Conservation (phyloP, 768 basidiomycete species). For the Pulveroboletus sp. region DNA sequence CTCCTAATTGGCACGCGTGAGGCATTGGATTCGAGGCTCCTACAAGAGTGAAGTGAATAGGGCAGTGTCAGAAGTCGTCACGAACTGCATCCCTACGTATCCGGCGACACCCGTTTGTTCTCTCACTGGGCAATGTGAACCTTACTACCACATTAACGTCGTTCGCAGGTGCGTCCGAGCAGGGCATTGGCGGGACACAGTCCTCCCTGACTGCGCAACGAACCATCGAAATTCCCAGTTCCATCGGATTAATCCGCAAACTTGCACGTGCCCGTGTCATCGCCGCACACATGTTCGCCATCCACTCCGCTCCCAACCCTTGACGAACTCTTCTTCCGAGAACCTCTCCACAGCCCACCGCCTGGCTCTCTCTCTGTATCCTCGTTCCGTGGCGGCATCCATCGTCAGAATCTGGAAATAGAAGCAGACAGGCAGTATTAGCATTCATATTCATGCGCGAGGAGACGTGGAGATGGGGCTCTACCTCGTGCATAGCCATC, state of each 20-base stretch:
- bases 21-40: too few relatives aligned
- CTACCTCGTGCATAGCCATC: slow-evolving; percentile 53
- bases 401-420: slow-evolving; percentile 42
- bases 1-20: too few relatives aligned
- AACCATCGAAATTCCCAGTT: not conserved
- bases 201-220: not conserved
- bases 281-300: slow-evolving; percentile 40
- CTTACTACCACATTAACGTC: too few relatives aligned
- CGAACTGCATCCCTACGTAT: too few relatives aligned
- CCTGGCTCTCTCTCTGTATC: slow-evolving; percentile 65
- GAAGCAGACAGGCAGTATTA: slow-evolving; percentile 10
- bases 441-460: not conserved
- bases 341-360: slow-evolving; percentile 69
- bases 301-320: slow-evolving; percentile 63
- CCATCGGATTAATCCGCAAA: not conserved
- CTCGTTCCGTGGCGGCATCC: slow-evolving; percentile 47
- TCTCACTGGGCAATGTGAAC: too few relatives aligned
- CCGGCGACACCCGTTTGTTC: not conserved
- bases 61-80: too few relatives aligned
- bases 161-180: not conserved
- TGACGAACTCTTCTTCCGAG: slow-evolving; percentile 71
- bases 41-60: too few relatives aligned
- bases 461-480: slow-evolving; percentile 1
- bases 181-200: not conserved
- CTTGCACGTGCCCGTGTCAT: not conserved